Evolutionary conservation across 208 protist genomes (phyloP).

Genomic region (Acanthamoeba triangularis): DNA sequence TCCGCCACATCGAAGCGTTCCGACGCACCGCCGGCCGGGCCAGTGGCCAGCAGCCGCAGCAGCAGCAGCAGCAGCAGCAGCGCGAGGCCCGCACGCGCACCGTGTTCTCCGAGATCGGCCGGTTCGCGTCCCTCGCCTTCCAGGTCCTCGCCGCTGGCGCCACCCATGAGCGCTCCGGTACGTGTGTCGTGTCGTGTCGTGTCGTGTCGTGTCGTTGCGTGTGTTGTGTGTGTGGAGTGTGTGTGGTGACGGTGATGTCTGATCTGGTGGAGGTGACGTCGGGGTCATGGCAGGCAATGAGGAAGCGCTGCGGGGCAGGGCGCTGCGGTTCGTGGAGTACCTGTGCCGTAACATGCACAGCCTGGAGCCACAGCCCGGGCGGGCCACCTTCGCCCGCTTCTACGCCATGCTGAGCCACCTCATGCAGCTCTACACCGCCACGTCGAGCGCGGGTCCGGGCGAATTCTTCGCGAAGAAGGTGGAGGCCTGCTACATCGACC

Average conservation of each 20-base stretch:
- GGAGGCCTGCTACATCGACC: constrained; percentile 32
- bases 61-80: neutral
- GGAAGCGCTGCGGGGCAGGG: neutral
- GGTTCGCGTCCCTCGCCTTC: constrained; percentile 48
- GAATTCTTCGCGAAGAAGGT: constrained; percentile 20
- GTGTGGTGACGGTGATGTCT: neutral
- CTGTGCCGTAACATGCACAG: constrained; percentile 42
- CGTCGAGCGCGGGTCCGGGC: no score
- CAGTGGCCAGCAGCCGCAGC: neutral
- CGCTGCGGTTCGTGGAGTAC: constrained; percentile 32
- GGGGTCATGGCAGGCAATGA: neutral
- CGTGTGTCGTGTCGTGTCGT: neutral
- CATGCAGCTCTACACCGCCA: constrained; percentile 11
- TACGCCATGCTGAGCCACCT: constrained; percentile 61
- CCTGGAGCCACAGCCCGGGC: neutral
- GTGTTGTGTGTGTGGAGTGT: neutral
- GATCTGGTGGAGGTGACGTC: no score
- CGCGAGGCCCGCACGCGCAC: neutral
- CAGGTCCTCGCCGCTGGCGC: neutral
- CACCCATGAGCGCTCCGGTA: neutral
- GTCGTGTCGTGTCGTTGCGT: neutral
- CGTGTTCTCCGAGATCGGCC: constrained; percentile 34
- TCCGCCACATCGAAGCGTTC: constrained; percentile 22
- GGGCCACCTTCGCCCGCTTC: constrained; percentile 44
- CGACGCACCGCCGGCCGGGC: neutral